Conservation (phyloP, 805 yeast species). For the Yarrowia sp. region DNA sequence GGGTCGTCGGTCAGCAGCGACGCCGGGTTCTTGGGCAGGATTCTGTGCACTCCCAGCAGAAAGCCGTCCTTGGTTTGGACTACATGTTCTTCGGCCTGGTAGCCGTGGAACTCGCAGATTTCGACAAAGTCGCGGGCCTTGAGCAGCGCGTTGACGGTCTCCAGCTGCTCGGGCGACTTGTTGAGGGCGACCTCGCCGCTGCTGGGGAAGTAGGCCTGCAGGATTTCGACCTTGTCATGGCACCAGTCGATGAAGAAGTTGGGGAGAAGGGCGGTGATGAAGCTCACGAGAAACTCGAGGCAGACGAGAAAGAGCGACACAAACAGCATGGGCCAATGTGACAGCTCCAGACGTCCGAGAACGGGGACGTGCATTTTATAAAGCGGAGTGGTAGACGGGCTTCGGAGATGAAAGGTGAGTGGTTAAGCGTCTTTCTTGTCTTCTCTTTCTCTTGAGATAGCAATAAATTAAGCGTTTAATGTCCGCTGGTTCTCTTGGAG, state of each 20-base stretch:
- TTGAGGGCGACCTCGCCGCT: conserved; percentile 26
- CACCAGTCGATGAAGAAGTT: conserved; percentile 44
- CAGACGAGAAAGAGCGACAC: conserved; percentile 48
- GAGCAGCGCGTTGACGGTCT: conserved; percentile 28
- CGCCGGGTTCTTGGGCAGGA: conserved; percentile 45
- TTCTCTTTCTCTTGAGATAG: not conserved
- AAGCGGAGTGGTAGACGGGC: not conserved
- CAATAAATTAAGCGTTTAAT: conserved; percentile 11
- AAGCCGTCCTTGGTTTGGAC: conserved; percentile 81
- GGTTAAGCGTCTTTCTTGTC: conserved; percentile 1
- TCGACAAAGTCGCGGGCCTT: conserved; percentile 56
- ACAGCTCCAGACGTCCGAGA: conserved; percentile 47
- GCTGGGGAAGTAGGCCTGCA: conserved; percentile 26
- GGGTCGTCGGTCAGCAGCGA: not conserved
- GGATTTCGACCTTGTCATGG: conserved; percentile 41
- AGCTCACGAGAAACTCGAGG: conserved; percentile 47
- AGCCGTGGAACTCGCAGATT: conserved; percentile 73
- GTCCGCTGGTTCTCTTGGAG: not conserved
- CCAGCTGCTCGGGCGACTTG: conserved; percentile 30
- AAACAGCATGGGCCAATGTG: conserved; percentile 49
- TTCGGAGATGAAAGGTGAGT: no score
- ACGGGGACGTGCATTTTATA: conserved; percentile 44
- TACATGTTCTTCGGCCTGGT: conserved; percentile 74
- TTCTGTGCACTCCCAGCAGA: conserved; percentile 74
- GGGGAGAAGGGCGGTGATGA: conserved; percentile 48